Base-by-base conservation (phyloP, 2,329 filamentous ascomycete species). In the Sporothrix globosa region DNA sequence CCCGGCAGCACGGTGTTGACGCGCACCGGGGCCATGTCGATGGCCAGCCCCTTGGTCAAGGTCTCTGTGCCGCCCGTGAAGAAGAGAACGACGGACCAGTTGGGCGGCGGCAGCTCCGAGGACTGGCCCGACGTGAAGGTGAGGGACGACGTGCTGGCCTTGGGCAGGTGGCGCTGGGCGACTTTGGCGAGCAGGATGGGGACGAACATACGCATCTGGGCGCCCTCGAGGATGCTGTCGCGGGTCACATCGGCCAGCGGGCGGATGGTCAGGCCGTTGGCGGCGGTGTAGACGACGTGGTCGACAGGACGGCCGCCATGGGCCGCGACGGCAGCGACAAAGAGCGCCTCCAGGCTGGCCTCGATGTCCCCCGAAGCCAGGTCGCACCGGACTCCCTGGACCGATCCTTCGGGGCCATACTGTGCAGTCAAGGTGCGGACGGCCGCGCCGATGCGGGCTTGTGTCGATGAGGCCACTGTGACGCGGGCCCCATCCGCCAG, bases 1-100 rank as follows among this genome's bases (percentile, higher is more conserved):
- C 89, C 90, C 0, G 88, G 87, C 68, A 79, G 81, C 1, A 91
- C 86, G 0, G 84, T 76, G 75, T 92, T 92, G 34, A 91, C 88
- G 1, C 90, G 80, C 10, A 91, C 78, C 0, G 90, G 90, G 73
- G 83, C 84, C 69, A 92, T 75, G 74, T 91, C 89, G 44, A 91
- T 75, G 1, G 89, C 89, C 46, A 92, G 78, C 3, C 82, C 83
- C 1, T 85, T 81, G 2, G 82, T 81, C 76, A 90, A 81, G 3
- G 84, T 82, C 66, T 87, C 81, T 7, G 87, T 73, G 0, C 83
- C 88, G 0, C 84, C 82, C 0, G 82, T 83, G 68, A 83, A 85
- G 1, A 79, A 78, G 0, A 81, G 81, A 1, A 87, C 73, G 24
- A 87, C 78, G 4, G 79, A 78, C 85, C 85, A 89, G 27, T 84